phyloP scores from a whole-genome alignment of 1,139 yeast genomes.

The Geotrichum phurueaensis region DNA sequence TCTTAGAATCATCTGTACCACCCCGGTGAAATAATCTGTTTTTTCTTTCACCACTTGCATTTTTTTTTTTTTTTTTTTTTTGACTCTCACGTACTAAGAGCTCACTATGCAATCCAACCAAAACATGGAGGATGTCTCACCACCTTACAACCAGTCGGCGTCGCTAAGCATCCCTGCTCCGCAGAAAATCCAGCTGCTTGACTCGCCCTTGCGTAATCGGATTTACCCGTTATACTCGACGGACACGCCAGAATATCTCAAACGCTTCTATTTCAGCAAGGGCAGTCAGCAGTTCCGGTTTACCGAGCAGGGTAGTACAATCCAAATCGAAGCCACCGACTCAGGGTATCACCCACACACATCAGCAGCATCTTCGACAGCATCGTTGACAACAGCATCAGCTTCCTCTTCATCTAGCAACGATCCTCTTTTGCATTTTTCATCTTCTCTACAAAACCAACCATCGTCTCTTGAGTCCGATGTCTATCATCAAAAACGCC shows the following conservation, averaged over 20 bases:
- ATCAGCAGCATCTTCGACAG: neutral
- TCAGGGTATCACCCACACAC: neutral
- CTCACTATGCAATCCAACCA: neutral
- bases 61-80: neutral
- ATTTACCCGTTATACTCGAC: constrained; percentile 7
- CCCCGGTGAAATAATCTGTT: neutral
- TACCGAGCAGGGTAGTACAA: constrained; percentile 2
- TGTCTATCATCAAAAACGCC: neutral
- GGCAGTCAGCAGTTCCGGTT: constrained; percentile 5
- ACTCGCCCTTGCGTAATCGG: constrained; percentile 6
- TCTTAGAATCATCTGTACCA: neutral
- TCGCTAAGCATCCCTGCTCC: neutral
- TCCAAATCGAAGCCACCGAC: constrained; percentile 2
- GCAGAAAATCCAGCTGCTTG: constrained; percentile 1
- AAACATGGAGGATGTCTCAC: neutral
- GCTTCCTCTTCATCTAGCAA: neutral
- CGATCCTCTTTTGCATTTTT: constrained; percentile 3
- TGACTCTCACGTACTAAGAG: neutral
- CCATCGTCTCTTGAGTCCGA: neutral
- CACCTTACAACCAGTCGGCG: constrained; percentile 1
- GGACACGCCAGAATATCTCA: constrained; percentile 10
- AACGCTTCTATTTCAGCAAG: constrained; percentile 4
- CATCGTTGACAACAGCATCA: neutral
- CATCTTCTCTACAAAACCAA: constrained; percentile 2
- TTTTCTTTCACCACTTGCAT: too few relatives aligned